Evolutionary conservation across 345 rosid species (phyloP).

Genomic region (Citrus unshiu): DNA sequence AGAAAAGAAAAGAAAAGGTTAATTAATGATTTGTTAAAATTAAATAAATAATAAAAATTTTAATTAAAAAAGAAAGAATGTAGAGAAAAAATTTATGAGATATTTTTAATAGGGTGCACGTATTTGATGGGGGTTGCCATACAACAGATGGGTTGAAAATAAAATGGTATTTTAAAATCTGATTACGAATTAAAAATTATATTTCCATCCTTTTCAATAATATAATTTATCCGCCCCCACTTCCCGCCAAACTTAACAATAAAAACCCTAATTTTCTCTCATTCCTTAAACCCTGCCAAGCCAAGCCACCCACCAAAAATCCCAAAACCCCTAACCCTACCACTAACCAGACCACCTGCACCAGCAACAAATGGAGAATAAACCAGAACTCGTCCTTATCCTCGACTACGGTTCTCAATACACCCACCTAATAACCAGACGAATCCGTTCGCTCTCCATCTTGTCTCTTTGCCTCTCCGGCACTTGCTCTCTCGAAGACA

Average conservation of each 20-base stretch:
- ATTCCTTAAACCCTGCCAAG: neutral
- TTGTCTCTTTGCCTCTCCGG: constrained; percentile 90
- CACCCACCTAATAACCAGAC: constrained; percentile 91
- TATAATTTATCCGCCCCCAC: neutral
- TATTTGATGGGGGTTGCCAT: no score
- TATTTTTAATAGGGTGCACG: no score
- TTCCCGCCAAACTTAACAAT: constrained; percentile 31
- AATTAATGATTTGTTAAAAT: no score
- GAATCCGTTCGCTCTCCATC: constrained; percentile 77
- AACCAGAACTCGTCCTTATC: constrained; percentile 76
- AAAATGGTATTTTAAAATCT: no score
- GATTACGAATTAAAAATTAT: neutral
- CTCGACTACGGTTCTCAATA: constrained; percentile 92
- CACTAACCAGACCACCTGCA: constrained; percentile 1
- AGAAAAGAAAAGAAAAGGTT: no score
- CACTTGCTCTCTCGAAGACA: constrained; percentile 62
- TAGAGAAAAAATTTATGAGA: no score
- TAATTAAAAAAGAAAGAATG: no score
- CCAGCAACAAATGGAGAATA: constrained; percentile 46
- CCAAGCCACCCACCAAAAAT: neutral
- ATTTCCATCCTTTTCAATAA: neutral
- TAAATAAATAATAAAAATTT: no score
- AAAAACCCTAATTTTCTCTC: constrained; percentile 18
- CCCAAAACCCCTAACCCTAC: neutral
- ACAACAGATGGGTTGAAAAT: no score